Conservation (phyloP, 257 asterid genomes). For the Voacanga thouarsii region DNA sequence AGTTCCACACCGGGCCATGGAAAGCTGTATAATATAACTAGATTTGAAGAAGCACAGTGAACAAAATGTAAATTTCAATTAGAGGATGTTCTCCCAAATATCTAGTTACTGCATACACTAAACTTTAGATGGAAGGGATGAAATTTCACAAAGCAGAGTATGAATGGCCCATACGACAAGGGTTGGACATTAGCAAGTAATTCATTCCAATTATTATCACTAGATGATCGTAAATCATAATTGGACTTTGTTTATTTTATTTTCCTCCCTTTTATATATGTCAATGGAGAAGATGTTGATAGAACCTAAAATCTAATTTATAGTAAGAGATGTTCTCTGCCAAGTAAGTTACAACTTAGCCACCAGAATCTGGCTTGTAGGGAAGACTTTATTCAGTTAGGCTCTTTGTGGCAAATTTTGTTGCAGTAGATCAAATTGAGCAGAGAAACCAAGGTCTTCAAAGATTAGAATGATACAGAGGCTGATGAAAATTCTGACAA, state of each 20-base stretch:
- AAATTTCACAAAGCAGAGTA: too few species aligned
- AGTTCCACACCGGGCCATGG: neutral
- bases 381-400: neutral
- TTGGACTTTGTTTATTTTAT: neutral
- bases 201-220: neutral
- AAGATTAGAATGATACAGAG: neutral
- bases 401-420: neutral
- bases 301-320: neutral
- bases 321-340: too few species aligned
- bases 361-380: neutral
- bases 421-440: neutral
- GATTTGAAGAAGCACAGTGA: neutral
- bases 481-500: neutral
- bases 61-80: too few species aligned
- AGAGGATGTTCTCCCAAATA: neutral
- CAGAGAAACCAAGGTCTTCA: neutral
- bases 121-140: too few species aligned
- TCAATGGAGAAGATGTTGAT: neutral
- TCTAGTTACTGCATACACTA: neutral
- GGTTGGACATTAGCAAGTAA: neutral
- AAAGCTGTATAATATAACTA: neutral
- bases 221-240: neutral
- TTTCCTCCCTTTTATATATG: too few species aligned
- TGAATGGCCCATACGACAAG: too few species aligned
- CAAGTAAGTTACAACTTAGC: too few species aligned